A percentile compares a stretch with the other conserved stretches of the same genome.
phyloP scores from a whole-genome alignment of 2,329 filamentous ascomycete species.

The Aspergillus viridinutans region DNA sequence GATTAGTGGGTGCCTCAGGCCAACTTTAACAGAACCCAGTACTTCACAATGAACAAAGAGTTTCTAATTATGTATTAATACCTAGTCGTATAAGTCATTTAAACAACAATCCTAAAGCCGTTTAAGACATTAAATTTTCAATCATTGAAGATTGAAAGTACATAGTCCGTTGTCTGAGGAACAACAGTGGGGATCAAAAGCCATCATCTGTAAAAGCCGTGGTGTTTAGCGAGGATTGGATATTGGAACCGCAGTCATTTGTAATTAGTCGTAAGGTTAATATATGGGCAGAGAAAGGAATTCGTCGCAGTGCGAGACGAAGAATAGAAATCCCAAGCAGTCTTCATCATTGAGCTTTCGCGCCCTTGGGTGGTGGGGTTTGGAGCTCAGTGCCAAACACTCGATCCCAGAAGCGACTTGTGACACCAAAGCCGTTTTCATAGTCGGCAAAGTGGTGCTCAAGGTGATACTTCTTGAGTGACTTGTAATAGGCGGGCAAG shows the following conservation, averaged over 20 bases:
- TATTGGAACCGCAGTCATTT: not conserved
- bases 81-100: conserved; percentile 17
- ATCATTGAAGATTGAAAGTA: not conserved
- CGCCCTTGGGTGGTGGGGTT: conserved; percentile 31
- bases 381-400: conserved; percentile 85
- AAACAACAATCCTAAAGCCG: conserved; percentile 7
- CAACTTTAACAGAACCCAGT: not conserved
- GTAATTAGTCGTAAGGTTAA: not conserved
- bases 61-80: conserved; percentile 18
- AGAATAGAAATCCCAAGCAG: not conserved
- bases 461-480: conserved; percentile 95
- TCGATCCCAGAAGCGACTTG: conserved; percentile 90
- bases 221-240: not conserved
- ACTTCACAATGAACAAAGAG: not conserved
- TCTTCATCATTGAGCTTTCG: conserved; percentile 32
- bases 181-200: not conserved
- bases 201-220: not conserved
- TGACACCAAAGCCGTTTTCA: conserved; percentile 95
- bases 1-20: not conserved
- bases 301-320: not conserved
- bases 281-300: not conserved
- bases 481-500: conserved; percentile 82
- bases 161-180: not conserved
- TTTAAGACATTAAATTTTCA: not conserved
- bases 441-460: conserved; percentile 98